Conservation (phyloP, 2,329 filamentous ascomycete genomes). For the Botrytis squamosa region DNA sequence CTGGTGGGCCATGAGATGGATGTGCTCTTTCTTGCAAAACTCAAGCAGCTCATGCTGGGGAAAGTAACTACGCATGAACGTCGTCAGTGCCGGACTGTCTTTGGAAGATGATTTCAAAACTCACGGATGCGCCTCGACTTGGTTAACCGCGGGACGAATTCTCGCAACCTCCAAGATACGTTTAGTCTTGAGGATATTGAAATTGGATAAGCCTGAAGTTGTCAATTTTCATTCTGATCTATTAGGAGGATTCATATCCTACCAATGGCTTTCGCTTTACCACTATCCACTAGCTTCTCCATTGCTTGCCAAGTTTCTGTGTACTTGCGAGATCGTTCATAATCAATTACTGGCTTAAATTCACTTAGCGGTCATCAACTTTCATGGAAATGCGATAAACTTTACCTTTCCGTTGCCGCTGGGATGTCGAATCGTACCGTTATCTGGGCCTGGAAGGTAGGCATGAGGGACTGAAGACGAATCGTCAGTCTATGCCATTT, state of each 20-base stretch:
- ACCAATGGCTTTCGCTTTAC: conserved; percentile 19
- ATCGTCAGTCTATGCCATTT: too few species aligned
- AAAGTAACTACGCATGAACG: neutral
- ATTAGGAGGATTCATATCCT: neutral
- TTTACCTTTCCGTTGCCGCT: conserved; percentile 11
- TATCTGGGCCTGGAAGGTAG: conserved; percentile 16
- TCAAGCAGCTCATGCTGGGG: conserved; percentile 16
- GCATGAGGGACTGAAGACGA: conserved; percentile 2
- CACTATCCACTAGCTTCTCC: conserved; percentile 8
- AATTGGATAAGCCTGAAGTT: conserved; percentile 16
- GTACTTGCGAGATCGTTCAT: conserved; percentile 9
- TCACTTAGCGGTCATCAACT: neutral
- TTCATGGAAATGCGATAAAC: neutral
- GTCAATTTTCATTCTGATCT: neutral
- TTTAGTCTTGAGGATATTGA: conserved; percentile 17
- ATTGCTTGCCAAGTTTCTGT: conserved; percentile 18
- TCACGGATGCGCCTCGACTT: conserved; percentile 16
- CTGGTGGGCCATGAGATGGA: conserved; percentile 24
- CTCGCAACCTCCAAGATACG: conserved; percentile 10
- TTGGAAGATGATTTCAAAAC: neutral
- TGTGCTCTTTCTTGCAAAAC: conserved; percentile 17
- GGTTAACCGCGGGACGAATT: conserved; percentile 11
- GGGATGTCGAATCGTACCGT: conserved; percentile 9
- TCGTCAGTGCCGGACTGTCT: neutral
- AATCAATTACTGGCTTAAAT: conserved; percentile 14